Evolutionary conservation across 495 filamentous ascomycete genomes (phyloP).

Genomic region (Podospora pseudocomata): DNA sequence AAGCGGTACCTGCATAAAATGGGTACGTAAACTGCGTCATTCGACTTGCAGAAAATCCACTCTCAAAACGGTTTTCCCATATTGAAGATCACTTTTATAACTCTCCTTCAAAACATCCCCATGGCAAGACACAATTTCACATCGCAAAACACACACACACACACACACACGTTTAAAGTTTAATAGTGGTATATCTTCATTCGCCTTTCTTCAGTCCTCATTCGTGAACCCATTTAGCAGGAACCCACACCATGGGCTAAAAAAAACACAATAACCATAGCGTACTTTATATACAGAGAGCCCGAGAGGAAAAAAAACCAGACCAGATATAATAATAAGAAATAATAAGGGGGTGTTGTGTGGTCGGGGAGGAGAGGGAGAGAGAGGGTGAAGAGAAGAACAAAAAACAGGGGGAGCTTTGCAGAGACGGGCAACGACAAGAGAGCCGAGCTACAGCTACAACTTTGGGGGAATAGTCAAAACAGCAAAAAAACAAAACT

Average conservation of each 20-base stretch:
- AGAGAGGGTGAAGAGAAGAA: background rate
- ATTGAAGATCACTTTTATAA: background rate
- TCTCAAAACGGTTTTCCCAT: background rate
- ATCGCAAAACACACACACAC: background rate
- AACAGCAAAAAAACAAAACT: conserved; percentile 21
- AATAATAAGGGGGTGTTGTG: background rate
- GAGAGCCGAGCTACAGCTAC: conserved; percentile 3
- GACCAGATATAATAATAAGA: background rate
- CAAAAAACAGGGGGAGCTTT: too few relatives aligned
- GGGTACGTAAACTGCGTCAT: background rate
- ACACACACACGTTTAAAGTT: background rate
- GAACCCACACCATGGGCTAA: conserved; percentile 2
- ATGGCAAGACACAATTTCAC: background rate
- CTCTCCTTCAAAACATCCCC: background rate
- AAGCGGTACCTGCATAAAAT: background rate
- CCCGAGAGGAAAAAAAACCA: conserved; percentile 16
- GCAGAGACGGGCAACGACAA: background rate
- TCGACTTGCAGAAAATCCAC: background rate
- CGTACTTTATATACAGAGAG: conserved; percentile 29
- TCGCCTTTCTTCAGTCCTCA: conserved; percentile 27
- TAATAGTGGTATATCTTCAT: conserved; percentile 27
- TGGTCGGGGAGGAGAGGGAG: background rate
- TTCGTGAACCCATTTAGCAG: conserved; percentile 32
- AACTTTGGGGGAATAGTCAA: conserved; percentile 16
- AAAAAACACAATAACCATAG: conserved; percentile 13